Percentiles rank a stretch among this genome's conserved stretches.
phyloP scores from a whole-genome alignment of 1,284 basidiomycete genomes.

The Moesziomyces aphidis region DNA sequence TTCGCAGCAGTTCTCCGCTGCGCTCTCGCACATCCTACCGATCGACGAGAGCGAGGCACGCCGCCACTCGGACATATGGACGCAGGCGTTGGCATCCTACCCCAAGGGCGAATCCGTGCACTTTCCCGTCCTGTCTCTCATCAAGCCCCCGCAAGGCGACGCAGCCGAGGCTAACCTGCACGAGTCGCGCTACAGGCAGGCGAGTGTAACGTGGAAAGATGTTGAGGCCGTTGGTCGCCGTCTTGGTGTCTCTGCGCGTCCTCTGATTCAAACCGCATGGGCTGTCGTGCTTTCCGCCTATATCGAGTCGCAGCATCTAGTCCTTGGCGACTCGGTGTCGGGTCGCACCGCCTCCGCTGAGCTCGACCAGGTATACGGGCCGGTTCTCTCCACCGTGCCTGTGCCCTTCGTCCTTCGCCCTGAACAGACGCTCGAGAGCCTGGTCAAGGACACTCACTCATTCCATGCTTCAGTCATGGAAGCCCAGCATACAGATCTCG shows the following conservation, averaged over 20 bases:
- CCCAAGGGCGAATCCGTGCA: conserved; percentile 24
- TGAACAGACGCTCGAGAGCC: conserved; percentile 19
- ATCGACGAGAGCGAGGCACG: conserved; percentile 28
- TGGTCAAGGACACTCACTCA: conserved; percentile 40
- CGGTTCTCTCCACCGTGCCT: conserved; percentile 62
- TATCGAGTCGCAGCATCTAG: conserved; percentile 55
- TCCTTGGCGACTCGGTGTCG: conserved; percentile 64
- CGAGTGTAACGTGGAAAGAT: conserved; percentile 31
- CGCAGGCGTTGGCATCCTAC: conserved; percentile 28
- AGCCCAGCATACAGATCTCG: conserved; percentile 48
- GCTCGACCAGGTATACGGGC: conserved; percentile 55
- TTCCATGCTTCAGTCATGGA: conserved; percentile 50
- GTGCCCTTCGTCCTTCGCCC: conserved; percentile 49
- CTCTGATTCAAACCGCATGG: conserved; percentile 67
- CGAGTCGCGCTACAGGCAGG: conserved; percentile 20
- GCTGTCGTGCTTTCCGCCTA: conserved; percentile 61
- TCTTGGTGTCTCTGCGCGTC: conserved; percentile 62
- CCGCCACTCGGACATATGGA: conserved; percentile 30
- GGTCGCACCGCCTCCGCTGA: conserved; percentile 44
- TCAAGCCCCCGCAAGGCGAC: conserved; percentile 4
- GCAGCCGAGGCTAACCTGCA: conserved; percentile 20
- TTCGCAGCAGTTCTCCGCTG: conserved; percentile 34
- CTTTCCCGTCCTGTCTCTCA: conserved; percentile 39
- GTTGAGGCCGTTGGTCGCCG: conserved; percentile 45
- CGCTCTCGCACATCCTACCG: conserved; percentile 51